Evolutionary conservation across 2,329 filamentous ascomycete species (phyloP), one percentile per base, ranked within the genome.

Genomic region (Cladosporium phlei): DNA sequence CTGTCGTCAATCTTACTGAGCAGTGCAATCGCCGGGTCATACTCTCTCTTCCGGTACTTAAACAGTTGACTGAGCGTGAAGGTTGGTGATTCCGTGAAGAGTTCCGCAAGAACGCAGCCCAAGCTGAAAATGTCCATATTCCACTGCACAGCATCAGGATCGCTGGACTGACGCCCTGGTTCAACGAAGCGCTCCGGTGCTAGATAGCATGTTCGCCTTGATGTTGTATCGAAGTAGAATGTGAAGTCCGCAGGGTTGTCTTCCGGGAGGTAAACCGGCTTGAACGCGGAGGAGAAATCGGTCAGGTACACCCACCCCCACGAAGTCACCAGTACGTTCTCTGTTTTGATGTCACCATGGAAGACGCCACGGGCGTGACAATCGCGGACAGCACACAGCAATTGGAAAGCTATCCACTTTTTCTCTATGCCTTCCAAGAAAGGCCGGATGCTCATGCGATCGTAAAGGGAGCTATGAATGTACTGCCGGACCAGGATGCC

Each of bases 281-380:
- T 98, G 72, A 95, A 97, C 0, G 87, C 85, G 0, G 91, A 89
- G 3, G 91, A 95, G 65, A 97, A 98, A 66, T 98, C 93, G n/a
- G 90, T 85, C 28, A 98, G 77, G 64, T 97, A 98, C 2, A 98
- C 77, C 93, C 94, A 98, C 70, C 97, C 96, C 93, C 93, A 98
- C 5, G 93, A 97, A 0, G 93, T 98, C 40, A 98, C 91, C 38
- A 98, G 74, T 27, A 95, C 82, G 60, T 98, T 98, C 67, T 98
- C 91, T 1, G 91, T 93, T 73, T 98, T 98, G 72, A 98, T 97
- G 62, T 98, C 94, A 48, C 93, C 94, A 64, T 98, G 93, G 64
- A 90, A 97, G 42, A 98, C 77, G 59, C 94, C 87, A 37, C 85
- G 79, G 21, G 85, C 77, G 66, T 98, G 93, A 59, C 88, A 96